These are phyloP conservation scores for Chamaecrista fasciculata DNA, from an alignment of 306 rosid genomes.

Conservation along the genomic window DNA sequence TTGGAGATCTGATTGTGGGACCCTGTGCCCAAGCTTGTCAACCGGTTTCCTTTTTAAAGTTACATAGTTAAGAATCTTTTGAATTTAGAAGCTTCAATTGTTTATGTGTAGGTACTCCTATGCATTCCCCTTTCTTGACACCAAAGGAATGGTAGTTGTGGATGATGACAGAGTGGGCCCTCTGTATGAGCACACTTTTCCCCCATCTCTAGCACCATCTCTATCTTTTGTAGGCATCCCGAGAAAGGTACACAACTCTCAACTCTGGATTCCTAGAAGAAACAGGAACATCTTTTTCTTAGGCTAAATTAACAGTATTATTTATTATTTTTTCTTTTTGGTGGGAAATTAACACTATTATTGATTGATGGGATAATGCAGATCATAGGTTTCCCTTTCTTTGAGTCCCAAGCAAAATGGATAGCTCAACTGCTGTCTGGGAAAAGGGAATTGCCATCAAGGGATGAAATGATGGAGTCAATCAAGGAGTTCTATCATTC, in stretches of 20 bases:
- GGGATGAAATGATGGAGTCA: conserved; percentile 86
- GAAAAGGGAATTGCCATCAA: conserved; percentile 78
- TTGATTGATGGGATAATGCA: conserved; percentile 30
- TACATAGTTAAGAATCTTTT: conserved; percentile 18
- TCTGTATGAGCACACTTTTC: conserved; percentile 91
- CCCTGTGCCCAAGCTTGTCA: conserved; percentile 27
- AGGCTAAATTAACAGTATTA: background rate
- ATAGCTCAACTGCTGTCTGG: conserved; percentile 90
- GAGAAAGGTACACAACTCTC: conserved; percentile 53
- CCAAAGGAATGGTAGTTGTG: conserved; percentile 82
- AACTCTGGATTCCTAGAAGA: background rate
- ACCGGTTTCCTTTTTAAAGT: conserved; percentile 15
- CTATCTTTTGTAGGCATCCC: conserved; percentile 88
- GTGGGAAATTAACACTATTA: background rate
- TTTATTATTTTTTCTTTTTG: conserved; percentile 3
- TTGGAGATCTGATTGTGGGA: conserved; percentile 33
- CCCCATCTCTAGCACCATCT: conserved; percentile 90
- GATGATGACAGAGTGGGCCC: conserved; percentile 97
- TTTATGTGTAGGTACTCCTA: conserved; percentile 74
- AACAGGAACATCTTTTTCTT: background rate
- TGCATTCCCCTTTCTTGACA: conserved; percentile 90
- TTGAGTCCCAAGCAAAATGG: conserved; percentile 98
- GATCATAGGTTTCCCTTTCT: conserved; percentile 94
- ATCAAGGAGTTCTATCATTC: conserved; percentile 76
- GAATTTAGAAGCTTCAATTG: conserved; percentile 28